Evolutionary conservation across 306 rosid genomes (phyloP).

Genomic region (Vicia villosa): DNA sequence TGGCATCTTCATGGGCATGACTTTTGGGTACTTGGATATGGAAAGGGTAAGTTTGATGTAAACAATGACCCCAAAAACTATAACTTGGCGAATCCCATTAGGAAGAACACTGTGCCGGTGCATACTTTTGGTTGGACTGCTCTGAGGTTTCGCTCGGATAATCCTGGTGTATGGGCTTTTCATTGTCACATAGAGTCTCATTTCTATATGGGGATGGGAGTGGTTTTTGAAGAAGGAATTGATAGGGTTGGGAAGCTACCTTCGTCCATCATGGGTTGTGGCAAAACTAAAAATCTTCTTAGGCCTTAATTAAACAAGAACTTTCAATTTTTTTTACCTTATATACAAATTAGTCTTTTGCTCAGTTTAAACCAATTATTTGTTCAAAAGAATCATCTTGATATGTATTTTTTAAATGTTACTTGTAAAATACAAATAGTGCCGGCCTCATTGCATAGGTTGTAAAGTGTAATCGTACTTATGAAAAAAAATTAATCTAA

Average conservation of each 20-base stretch:
- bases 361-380: neutral
- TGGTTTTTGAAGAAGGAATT: conserved; percentile 82
- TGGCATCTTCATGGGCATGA: conserved; percentile 71
- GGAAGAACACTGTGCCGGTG: conserved; percentile 82
- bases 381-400: neutral
- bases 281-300: conserved; percentile 45
- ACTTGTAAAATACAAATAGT: neutral
- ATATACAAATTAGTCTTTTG: neutral
- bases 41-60: conserved; percentile 50
- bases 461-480: neutral
- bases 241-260: conserved; percentile 66
- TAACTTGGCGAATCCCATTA: conserved; percentile 76
- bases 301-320: conserved; percentile 36
- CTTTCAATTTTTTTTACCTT: neutral
- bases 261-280: conserved; percentile 83
- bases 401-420: neutral
- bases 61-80: conserved; percentile 53
- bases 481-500: no score
- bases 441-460: neutral
- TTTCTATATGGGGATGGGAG: conserved; percentile 90
- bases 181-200: conserved; percentile 94
- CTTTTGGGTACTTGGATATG: conserved; percentile 61
- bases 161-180: conserved; percentile 90
- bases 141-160: conserved; percentile 68
- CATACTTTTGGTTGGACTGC: conserved; percentile 89